A percentile compares a stretch with the other conserved stretches of the same genome.
Conservation (phyloP, 441 rosid genomes). For the Adansonia gregorii region DNA sequence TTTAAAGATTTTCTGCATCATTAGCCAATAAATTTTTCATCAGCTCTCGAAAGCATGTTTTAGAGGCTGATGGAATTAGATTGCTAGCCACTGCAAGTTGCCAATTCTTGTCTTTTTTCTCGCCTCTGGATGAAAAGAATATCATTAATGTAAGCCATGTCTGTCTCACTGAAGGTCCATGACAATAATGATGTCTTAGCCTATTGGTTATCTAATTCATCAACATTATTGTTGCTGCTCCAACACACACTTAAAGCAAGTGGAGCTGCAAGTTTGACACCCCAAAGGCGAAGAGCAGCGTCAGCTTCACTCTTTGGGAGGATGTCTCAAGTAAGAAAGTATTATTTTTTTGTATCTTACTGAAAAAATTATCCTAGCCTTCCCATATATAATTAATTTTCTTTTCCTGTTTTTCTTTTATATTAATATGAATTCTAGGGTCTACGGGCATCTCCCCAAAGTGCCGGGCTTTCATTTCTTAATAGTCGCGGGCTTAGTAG, state of each 20-base stretch:
- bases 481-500: conserved; percentile 61
- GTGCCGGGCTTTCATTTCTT: conserved; percentile 65
- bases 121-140: conserved; percentile 9
- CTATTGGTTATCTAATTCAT: conserved; percentile 74
- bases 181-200: conserved; percentile 62
- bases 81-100: conserved; percentile 15
- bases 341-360: background rate
- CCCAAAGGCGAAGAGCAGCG: conserved; percentile 54
- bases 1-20: background rate
- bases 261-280: conserved; percentile 51
- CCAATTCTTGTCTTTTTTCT: background rate
- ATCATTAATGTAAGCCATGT: conserved; percentile 13
- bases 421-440: conserved; percentile 44
- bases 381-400: conserved; percentile 8
- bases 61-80: conserved; percentile 1
- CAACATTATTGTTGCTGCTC: conserved; percentile 59
- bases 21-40: background rate
- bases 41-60: conserved; percentile 15
- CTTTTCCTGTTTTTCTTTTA: conserved; percentile 23
- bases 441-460: conserved; percentile 63
- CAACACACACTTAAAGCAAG: conserved; percentile 67
- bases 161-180: conserved; percentile 49
- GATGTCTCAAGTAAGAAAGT: conserved; percentile 57
- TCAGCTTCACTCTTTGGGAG: conserved; percentile 75
- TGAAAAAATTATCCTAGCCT: conserved; percentile 5